A percentile compares a stretch with the other conserved stretches of the same genome.
Conservation (phyloP, 305 asterid species). For the Lippia alba region DNA sequence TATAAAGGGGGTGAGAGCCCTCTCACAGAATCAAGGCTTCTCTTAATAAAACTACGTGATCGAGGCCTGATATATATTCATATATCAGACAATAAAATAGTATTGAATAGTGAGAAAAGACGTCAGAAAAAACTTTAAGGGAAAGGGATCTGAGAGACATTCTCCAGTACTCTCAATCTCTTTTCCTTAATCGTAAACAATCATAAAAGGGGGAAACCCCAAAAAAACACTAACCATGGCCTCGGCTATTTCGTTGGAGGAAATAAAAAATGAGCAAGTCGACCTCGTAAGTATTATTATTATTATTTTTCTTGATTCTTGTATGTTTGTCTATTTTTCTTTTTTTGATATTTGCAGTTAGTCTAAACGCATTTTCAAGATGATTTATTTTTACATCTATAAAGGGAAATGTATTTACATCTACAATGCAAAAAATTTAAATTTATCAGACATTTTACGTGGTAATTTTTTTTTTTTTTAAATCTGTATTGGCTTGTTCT, state of each 20-base stretch:
- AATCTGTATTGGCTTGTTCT: too few relatives aligned
- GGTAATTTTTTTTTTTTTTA: too few relatives aligned
- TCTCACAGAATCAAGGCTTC: constrained; percentile 21
- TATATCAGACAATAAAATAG: background rate
- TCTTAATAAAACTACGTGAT: background rate
- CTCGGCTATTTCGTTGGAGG: constrained; percentile 57
- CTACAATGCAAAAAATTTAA: too few relatives aligned
- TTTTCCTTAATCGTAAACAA: constrained; percentile 34
- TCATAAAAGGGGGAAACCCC: background rate
- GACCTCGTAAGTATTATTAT: constrained; percentile 60
- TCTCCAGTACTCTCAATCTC: constrained; percentile 44
- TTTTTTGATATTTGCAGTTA: background rate
- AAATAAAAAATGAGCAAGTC: constrained; percentile 62
- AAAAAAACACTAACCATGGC: constrained; percentile 45
- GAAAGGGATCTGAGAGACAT: constrained; percentile 40
- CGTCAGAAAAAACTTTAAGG: constrained; percentile 13
- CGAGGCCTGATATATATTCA: constrained; percentile 24
- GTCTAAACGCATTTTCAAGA: too few relatives aligned
- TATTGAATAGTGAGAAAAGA: background rate
- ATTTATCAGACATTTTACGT: too few relatives aligned
- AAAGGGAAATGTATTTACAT: too few relatives aligned
- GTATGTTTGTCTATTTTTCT: background rate
- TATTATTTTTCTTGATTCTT: background rate
- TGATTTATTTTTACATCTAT: too few relatives aligned
- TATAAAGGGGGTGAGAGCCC: background rate